Evolutionary conservation across 2,329 filamentous ascomycete genomes (phyloP).

Genomic region (Aspergillus ustus): DNA sequence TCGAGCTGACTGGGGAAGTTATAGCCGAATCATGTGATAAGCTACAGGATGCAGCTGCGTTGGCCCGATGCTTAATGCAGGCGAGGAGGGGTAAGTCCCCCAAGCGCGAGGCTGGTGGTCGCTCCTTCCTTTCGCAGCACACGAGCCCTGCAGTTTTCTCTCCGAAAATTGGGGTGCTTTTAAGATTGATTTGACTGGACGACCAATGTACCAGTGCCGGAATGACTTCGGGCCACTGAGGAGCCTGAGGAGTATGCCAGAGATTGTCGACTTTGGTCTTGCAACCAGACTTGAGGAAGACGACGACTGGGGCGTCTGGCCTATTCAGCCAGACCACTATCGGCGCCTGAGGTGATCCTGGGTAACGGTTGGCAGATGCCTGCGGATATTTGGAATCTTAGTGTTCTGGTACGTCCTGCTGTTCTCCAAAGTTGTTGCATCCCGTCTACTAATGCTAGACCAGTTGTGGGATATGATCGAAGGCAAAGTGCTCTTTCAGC

Average conservation of each 20-base stretch:
- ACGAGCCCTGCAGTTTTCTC: constrained; percentile 16
- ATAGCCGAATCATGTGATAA: no score
- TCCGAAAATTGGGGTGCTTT: constrained; percentile 25
- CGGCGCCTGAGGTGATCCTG: constrained; percentile 48
- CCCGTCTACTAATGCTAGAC: constrained; percentile 29
- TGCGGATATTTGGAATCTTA: constrained; percentile 49
- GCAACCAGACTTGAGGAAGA: constrained; percentile 41
- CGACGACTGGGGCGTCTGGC: constrained; percentile 47
- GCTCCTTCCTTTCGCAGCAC: constrained; percentile 35
- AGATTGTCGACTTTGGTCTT: constrained; percentile 45
- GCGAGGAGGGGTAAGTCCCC: no score
- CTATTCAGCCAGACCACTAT: constrained; percentile 52
- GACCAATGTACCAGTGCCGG: constrained; percentile 40
- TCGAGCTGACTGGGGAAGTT: no score
- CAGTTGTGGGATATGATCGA: constrained; percentile 46
- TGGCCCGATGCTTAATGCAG: no score
- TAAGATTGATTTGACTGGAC: constrained; percentile 38
- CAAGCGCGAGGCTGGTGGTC: constrained; percentile 30
- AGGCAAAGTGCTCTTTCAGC: constrained; percentile 42
- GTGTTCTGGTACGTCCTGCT: constrained; percentile 39
- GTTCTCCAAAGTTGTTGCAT: constrained; percentile 22
- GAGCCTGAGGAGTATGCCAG: constrained; percentile 32
- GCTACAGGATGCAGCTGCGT: no score
- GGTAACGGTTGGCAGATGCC: constrained; percentile 44
- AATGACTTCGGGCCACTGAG: constrained; percentile 39